Base-by-base conservation (phyloP, 768 basidiomycete species). In the Lanmaoa rubissima region DNA sequence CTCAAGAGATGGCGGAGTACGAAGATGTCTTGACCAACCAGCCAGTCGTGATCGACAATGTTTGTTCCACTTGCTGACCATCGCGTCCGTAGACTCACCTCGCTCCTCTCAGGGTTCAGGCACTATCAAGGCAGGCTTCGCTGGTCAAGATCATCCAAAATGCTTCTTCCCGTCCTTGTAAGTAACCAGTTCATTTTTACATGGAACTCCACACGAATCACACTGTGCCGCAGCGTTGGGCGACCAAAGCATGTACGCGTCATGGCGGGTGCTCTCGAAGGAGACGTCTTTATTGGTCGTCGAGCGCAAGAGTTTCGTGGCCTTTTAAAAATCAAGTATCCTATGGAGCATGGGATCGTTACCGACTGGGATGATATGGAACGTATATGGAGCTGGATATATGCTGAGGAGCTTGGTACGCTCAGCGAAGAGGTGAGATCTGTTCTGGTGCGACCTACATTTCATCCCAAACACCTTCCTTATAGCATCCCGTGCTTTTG, bases 311-410 rank as follows among this genome's bases (percentile, higher is more conserved):
- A 98, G 67, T 90, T 94, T 62, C 81, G 97, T 52, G 97, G 97
- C 11, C 78, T 99, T 62, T 79, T 99, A 63, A 96, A 96, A 81
- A 95, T 98, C 66, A 96, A 95, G 74, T 99, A 98, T 70, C 97
- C 97, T 28, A 98, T 99, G 88, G 93, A 96, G 71, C 97, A 98
- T 72, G 97, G 97, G 13, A 94, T 99, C 57, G 97, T 99, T 10
- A 96, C 92, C 38, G 93, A 99, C 77, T 99, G 97, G 96, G 97
- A 99, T 70, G 97, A 99, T 69, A 99, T 99, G 97, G 97, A 99
- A 73, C 86, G 92, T 58, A 98, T 99, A 81, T 99, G 97, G 97
- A 90, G 82, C 62, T 95, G 93, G 88, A 90, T 98, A 46, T 99
- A 98, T 70, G 87, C 91, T 21, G 94, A 98, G 70, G 96, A 97